Percentiles rank a stretch among this genome's conserved stretches.
These are phyloP conservation scores for Boletellus ananas DNA, from an alignment of 768 basidiomycete genomes.

Conservation along the genomic window DNA sequence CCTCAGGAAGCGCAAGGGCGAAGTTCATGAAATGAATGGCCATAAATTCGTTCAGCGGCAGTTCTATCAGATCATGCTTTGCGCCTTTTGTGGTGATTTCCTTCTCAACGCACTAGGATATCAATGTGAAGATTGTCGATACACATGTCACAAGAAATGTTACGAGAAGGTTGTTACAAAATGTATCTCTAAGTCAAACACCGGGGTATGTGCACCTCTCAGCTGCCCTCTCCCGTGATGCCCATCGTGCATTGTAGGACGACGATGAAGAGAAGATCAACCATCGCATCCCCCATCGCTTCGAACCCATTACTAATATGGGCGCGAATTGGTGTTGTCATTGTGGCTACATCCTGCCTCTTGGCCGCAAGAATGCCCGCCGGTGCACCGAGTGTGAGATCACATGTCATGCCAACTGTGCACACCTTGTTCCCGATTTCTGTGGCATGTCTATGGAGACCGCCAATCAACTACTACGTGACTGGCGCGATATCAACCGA, in stretches of 20 bases:
- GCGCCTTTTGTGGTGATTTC: slow-evolving; percentile 97
- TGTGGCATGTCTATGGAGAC: slow-evolving; percentile 99
- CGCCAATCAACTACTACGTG: slow-evolving; percentile 86
- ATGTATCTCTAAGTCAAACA: slow-evolving; percentile 96
- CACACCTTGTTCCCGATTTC: slow-evolving; percentile 97
- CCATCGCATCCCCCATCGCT: slow-evolving; percentile 97
- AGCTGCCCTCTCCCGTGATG: neutral
- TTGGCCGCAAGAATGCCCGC: slow-evolving; percentile 94
- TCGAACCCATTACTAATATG: slow-evolving; percentile 94
- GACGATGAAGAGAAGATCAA: slow-evolving; percentile 99
- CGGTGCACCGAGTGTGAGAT: slow-evolving; percentile 95
- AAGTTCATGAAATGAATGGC: slow-evolving; percentile 99
- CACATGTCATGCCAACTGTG: slow-evolving; percentile 96
- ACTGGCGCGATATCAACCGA: slow-evolving; percentile 89
- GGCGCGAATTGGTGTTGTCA: slow-evolving; percentile 99
- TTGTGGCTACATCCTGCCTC: slow-evolving; percentile 96
- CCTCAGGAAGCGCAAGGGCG: slow-evolving; percentile 94
- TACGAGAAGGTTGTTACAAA: slow-evolving; percentile 99
- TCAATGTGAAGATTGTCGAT: slow-evolving; percentile 98
- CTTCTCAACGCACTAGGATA: slow-evolving; percentile 96
- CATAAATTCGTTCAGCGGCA: slow-evolving; percentile 97
- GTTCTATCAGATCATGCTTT: slow-evolving; percentile 98
- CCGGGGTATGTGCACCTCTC: slow-evolving; percentile 61
- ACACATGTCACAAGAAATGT: slow-evolving; percentile 99
- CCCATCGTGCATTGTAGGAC: slow-evolving; percentile 48